Evolutionary conservation across 2,329 filamentous ascomycete genomes (phyloP).

Genomic region (Fonsecaea erecta): DNA sequence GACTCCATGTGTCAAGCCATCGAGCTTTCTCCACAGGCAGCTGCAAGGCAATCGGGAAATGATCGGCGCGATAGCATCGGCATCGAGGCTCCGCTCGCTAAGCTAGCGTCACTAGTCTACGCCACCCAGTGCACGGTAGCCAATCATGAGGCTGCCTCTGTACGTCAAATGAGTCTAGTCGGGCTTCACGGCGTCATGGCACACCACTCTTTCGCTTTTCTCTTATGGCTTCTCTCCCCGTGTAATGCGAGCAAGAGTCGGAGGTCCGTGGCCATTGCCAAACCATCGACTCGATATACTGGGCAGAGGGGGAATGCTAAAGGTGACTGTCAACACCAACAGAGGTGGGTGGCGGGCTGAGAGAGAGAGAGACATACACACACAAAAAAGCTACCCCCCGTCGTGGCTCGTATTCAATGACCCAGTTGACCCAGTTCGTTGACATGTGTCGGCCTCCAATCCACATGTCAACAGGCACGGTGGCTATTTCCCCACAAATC

Average conservation of each 20-base stretch:
- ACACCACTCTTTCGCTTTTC: not conserved
- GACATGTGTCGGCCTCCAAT: not conserved
- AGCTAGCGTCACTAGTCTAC: not conserved
- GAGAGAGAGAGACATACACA: not conserved
- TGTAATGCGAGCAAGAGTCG: not conserved
- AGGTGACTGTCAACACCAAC: not conserved
- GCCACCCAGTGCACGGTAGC: not conserved
- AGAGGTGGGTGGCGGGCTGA: not conserved
- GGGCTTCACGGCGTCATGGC: not conserved
- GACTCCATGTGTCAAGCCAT: not conserved
- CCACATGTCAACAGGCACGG: not conserved
- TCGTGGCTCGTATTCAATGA: not conserved
- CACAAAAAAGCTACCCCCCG: no score
- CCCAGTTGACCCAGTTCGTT: not conserved
- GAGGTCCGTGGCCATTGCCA: not conserved
- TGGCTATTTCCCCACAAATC: not conserved
- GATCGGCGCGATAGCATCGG: conserved; percentile 14
- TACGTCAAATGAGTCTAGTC: not conserved
- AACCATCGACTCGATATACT: not conserved
- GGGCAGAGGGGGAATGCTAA: no score
- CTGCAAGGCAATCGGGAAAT: not conserved
- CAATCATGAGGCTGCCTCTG: not conserved
- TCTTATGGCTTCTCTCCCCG: not conserved
- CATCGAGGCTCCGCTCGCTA: conserved; percentile 11
- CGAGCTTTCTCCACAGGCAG: no score